A percentile compares a stretch with the other conserved stretches of the same genome.
These are phyloP conservation scores for Pichia paraexigua DNA, from an alignment of 805 yeast species.

Conservation along the genomic window DNA sequence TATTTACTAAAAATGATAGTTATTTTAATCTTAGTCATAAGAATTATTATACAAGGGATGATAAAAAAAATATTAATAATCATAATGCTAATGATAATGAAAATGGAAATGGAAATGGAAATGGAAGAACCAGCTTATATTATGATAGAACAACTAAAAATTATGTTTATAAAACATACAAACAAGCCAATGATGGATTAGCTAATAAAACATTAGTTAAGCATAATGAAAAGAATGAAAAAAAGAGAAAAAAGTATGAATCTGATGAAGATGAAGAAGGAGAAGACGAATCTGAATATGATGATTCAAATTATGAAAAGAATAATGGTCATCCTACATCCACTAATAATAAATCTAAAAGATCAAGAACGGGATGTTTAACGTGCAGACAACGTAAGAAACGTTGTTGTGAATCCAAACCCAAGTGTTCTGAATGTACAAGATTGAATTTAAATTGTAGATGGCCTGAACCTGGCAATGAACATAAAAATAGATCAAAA, in stretches of 20 bases:
- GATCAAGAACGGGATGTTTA: constrained; percentile 67
- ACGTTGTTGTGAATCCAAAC: constrained; percentile 66
- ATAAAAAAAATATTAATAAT: no score
- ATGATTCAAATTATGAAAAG: background rate
- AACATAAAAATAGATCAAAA: constrained; percentile 46
- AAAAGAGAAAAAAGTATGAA: background rate
- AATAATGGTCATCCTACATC: background rate
- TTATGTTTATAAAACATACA: background rate
- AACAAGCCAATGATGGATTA: background rate
- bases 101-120: background rate
- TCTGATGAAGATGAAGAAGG: no score
- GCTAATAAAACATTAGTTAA: background rate
- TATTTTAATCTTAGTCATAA: no score
- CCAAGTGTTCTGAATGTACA: constrained; percentile 60
- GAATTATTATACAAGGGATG: no score
- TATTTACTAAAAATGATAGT: background rate
- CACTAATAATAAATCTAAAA: constrained; percentile 24
- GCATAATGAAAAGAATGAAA: background rate
- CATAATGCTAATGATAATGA: background rate
- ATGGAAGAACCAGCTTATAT: background rate
- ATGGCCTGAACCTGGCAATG: constrained; percentile 71
- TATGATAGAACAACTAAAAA: background rate
- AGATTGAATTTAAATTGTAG: constrained; percentile 56
- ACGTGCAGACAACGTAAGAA: constrained; percentile 75
- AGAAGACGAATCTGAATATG: background rate